These are phyloP conservation scores for Diplodia sapinea DNA, from an alignment of 2,329 filamentous ascomycete genomes.

Conservation along the genomic window DNA sequence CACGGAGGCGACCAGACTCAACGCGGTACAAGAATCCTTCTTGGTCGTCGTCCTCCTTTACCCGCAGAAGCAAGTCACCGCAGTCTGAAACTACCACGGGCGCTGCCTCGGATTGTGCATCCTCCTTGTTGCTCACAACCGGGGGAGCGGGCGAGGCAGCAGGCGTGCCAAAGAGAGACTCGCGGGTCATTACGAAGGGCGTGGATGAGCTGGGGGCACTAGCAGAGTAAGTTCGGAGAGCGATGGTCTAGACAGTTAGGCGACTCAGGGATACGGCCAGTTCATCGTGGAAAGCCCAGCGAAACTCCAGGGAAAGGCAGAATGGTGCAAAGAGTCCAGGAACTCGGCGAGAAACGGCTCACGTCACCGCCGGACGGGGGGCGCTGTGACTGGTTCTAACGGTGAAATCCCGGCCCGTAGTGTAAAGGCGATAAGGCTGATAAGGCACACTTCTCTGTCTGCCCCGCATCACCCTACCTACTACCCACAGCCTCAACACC, in stretches of 20 bases:
- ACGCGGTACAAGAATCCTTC: conserved; percentile 67
- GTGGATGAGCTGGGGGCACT: not conserved
- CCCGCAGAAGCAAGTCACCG: conserved; percentile 70
- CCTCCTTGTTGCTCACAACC: conserved; percentile 36
- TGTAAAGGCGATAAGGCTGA: conserved; percentile 6
- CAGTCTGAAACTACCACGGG: conserved; percentile 60
- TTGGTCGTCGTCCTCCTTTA: conserved; percentile 67
- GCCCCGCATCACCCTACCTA: not conserved
- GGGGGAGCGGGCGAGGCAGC: conserved; percentile 30
- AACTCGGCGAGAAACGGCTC: not conserved
- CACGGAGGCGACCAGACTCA: conserved; percentile 61
- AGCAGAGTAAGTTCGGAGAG: not conserved
- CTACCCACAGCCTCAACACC: not conserved
- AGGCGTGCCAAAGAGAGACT: conserved; percentile 26
- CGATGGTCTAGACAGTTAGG: not conserved
- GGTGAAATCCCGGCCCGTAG: not conserved
- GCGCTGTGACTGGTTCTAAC: not conserved
- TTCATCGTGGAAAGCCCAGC: conserved; percentile 47
- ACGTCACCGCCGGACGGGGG: not conserved
- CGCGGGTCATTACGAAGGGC: conserved; percentile 9
- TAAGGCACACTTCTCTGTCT: not conserved
- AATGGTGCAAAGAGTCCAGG: not conserved
- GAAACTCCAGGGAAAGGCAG: not conserved
- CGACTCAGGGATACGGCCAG: conserved; percentile 57
- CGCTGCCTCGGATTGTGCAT: conserved; percentile 33